Conservation (phyloP, 306 rosid genomes). For the Citrullus mucosospermus region DNA sequence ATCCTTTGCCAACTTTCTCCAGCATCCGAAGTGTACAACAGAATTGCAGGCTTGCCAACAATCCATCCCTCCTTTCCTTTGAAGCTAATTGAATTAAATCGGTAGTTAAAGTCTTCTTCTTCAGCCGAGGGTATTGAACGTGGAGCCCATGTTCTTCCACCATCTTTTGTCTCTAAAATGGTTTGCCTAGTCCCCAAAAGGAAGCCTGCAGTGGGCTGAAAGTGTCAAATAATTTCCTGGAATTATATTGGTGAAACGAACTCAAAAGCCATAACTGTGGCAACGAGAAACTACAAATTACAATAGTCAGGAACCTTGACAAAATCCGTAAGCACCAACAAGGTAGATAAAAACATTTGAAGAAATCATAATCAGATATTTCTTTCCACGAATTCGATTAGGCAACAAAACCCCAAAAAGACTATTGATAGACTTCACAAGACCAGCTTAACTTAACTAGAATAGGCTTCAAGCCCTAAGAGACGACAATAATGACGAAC, state of each 20-base stretch:
- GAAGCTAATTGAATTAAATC: conserved; percentile 86
- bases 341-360: neutral
- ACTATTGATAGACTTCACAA: neutral
- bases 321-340: neutral
- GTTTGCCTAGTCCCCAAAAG: conserved; percentile 86
- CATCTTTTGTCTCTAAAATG: conserved; percentile 84
- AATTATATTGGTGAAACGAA: neutral
- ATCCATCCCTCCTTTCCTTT: conserved; percentile 96
- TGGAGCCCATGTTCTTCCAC: conserved; percentile 74
- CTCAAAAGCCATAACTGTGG: neutral
- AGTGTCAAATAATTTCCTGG: neutral
- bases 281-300: neutral
- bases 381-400: neutral
- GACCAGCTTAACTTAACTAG: neutral
- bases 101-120: conserved; percentile 89
- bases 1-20: conserved; percentile 90
- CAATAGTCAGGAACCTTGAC: neutral
- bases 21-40: conserved; percentile 72
- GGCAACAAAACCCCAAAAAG: neutral
- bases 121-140: conserved; percentile 93
- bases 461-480: neutral
- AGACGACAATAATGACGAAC: neutral
- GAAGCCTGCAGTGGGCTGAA: conserved; percentile 42
- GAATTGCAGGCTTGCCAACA: conserved; percentile 84
- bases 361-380: neutral